These are phyloP conservation scores for Parietaria judaica DNA, from an alignment of 306 rosid genomes.

Conservation along the genomic window DNA sequence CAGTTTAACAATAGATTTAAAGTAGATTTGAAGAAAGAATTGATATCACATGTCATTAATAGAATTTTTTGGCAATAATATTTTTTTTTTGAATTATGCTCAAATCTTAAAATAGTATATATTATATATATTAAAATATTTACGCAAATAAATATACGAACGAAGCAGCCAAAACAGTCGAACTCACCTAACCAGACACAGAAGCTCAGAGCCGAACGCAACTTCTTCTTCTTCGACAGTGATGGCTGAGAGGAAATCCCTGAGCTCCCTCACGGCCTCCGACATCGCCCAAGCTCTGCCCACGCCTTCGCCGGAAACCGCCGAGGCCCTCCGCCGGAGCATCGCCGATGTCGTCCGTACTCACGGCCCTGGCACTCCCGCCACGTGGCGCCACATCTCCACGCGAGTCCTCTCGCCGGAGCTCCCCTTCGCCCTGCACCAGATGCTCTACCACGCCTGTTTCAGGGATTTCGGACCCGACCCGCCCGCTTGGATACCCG, in stretches of 20 bases:
- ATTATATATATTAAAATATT: too few relatives aligned
- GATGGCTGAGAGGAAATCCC: slow-evolving; percentile 41
- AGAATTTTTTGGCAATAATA: too few relatives aligned
- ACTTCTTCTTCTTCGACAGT: not conserved
- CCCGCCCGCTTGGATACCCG: slow-evolving; percentile 90
- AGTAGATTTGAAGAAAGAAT: too few relatives aligned
- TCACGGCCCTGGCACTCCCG: slow-evolving; percentile 45
- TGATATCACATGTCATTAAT: too few relatives aligned
- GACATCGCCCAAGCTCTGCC: slow-evolving; percentile 40
- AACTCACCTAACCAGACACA: too few relatives aligned
- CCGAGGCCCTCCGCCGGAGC: slow-evolving; percentile 35
- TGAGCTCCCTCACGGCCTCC: slow-evolving; percentile 37
- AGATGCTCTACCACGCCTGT: slow-evolving; percentile 68
- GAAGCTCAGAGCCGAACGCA: too few relatives aligned
- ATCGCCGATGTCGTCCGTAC: slow-evolving; percentile 34
- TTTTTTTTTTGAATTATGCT: too few relatives aligned
- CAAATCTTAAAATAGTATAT: too few relatives aligned
- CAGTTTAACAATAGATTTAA: too few relatives aligned
- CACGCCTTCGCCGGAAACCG: slow-evolving; percentile 36
- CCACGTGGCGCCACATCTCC: slow-evolving; percentile 65
- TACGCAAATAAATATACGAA: too few relatives aligned
- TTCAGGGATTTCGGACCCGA: slow-evolving; percentile 60
- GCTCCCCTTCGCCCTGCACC: slow-evolving; percentile 80
- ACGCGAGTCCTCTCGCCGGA: slow-evolving; percentile 49
- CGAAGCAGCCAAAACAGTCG: too few relatives aligned